Evolutionary conservation across 768 basidiomycete genomes (phyloP).

Genomic region (Mycena indigotica): DNA sequence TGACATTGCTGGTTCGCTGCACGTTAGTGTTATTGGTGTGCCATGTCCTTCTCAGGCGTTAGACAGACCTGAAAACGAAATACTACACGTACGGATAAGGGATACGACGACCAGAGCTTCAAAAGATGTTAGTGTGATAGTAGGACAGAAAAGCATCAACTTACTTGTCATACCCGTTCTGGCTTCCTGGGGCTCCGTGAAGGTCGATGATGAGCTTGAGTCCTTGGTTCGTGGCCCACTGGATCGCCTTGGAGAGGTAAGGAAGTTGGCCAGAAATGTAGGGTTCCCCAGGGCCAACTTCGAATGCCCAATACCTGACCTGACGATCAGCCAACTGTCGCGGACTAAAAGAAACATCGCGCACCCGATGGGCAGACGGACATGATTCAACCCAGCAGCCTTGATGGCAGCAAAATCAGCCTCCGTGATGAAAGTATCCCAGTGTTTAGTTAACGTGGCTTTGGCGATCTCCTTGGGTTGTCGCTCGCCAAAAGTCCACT

Average conservation of each 20-base stretch:
- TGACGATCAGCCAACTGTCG: not conserved
- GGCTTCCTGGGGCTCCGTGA: conserved; percentile 74
- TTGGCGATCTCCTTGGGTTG: conserved; percentile 54
- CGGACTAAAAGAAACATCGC: not conserved
- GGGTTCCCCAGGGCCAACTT: conserved; percentile 76
- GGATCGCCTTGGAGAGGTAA: conserved; percentile 65
- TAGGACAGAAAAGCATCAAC: too few relatives aligned
- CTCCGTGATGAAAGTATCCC: conserved; percentile 86
- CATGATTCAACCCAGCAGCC: conserved; percentile 79
- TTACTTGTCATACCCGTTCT: conserved; percentile 89
- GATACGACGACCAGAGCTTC: conserved; percentile 56
- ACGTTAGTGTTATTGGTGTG: conserved; percentile 67
- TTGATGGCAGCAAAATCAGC: conserved; percentile 75
- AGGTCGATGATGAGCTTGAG: conserved; percentile 85
- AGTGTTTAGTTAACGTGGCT: conserved; percentile 61
- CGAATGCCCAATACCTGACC: conserved; percentile 76
- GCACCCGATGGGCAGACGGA: conserved; percentile 76
- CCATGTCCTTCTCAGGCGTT: conserved; percentile 51
- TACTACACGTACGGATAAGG: conserved; percentile 48
- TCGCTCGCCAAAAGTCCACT: conserved; percentile 74
- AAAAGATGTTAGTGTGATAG: not conserved
- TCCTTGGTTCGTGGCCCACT: conserved; percentile 69
- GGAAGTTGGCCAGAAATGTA: conserved; percentile 76
- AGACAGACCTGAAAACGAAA: not conserved
- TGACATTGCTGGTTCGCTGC: conserved; percentile 56